Evolutionary conservation across 2,329 filamentous ascomycete genomes (phyloP).

Genomic region (Plenodomus lindquistii): DNA sequence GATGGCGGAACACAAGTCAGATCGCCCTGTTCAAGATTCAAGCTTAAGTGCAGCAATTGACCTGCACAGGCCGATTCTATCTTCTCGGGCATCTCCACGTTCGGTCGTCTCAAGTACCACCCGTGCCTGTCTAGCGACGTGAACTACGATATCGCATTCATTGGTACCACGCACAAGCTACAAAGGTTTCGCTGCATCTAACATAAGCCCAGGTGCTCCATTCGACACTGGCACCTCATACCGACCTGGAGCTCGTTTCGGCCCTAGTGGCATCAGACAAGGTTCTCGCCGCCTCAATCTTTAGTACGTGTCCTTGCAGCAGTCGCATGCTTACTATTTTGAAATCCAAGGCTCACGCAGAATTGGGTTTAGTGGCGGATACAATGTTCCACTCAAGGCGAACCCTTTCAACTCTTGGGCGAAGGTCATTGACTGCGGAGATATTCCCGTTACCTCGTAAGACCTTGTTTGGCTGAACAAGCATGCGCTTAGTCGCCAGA

Average conservation of each 20-base stretch:
- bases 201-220: conserved; percentile 63
- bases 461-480: conserved; percentile 22
- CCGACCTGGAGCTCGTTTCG: conserved; percentile 80
- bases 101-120: conserved; percentile 76
- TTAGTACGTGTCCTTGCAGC: conserved; percentile 64
- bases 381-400: conserved; percentile 78
- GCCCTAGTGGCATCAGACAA: conserved; percentile 82
- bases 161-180: conserved; percentile 57
- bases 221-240: conserved; percentile 89
- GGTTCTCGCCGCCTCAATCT: conserved; percentile 84
- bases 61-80: conserved; percentile 74
- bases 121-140: conserved; percentile 74
- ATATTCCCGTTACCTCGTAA: conserved; percentile 83
- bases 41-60: conserved; percentile 14
- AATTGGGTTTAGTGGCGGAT: conserved; percentile 71
- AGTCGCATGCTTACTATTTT: conserved; percentile 48
- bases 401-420: conserved; percentile 85
- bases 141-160: conserved; percentile 83
- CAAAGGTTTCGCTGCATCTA: conserved; percentile 5
- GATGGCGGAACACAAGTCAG: conserved; percentile 80
- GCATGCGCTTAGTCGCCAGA: neutral
- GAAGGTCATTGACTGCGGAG: conserved; percentile 79
- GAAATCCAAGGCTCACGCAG: conserved; percentile 53
- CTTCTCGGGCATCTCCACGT: conserved; percentile 86
- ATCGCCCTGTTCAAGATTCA: neutral